These are phyloP conservation scores for Lactuca sativa DNA, from an alignment of 129 eudicot species.

Conservation along the genomic window DNA sequence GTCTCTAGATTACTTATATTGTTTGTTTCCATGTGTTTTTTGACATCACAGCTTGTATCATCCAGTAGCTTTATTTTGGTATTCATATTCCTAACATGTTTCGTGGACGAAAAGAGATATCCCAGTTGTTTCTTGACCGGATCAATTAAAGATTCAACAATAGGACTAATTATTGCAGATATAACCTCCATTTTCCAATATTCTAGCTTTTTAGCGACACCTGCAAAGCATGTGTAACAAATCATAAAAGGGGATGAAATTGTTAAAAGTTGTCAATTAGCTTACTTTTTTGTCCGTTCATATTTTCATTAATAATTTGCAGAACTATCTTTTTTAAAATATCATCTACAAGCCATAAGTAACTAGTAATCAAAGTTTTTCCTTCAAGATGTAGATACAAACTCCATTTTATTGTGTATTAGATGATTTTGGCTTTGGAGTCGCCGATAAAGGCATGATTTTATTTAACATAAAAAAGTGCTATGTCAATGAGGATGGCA, in stretches of 20 bases:
- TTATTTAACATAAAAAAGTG: no score
- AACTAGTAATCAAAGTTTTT: no score
- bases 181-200: slow-evolving; percentile 6
- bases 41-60: neutral
- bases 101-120: neutral
- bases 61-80: neutral
- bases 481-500: no score
- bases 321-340: no score
- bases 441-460: no score
- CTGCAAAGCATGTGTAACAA: neutral
- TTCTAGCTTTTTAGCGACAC: neutral
- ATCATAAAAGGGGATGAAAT: neutral
- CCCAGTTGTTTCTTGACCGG: neutral
- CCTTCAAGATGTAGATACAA: no score
- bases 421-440: no score
- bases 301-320: no score
- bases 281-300: no score
- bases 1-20: neutral
- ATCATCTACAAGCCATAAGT: no score
- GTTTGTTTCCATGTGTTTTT: neutral
- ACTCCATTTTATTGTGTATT: no score
- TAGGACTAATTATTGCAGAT: neutral
- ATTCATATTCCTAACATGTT: neutral
- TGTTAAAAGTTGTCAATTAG: neutral
- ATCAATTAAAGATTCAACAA: neutral